These are phyloP conservation scores for Ploettnerulaceae sp. DNA, from an alignment of 2,329 filamentous ascomycete genomes.

Conservation along the genomic window DNA sequence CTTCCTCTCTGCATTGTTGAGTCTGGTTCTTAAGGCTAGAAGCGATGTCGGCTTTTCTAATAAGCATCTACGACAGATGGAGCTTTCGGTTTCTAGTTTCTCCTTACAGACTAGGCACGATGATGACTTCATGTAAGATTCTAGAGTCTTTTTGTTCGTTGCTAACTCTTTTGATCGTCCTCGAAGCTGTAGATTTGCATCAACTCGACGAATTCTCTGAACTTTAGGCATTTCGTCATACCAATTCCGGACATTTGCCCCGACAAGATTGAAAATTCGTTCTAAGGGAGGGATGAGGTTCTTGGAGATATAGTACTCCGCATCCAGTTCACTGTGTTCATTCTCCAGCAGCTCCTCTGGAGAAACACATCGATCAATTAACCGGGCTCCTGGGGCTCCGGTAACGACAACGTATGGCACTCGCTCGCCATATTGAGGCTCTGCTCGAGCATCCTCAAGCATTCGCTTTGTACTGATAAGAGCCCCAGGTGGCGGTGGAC, in stretches of 20 bases:
- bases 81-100: conserved; percentile 39
- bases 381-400: conserved; percentile 76
- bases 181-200: conserved; percentile 26
- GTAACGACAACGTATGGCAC: conserved; percentile 92
- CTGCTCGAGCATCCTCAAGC: conserved; percentile 77
- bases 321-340: conserved; percentile 75
- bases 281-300: conserved; percentile 93
- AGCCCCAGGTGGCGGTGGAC: conserved; percentile 77
- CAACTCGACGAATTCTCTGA: conserved; percentile 60
- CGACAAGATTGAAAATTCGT: conserved; percentile 93
- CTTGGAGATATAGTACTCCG: conserved; percentile 95
- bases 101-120: conserved; percentile 70
- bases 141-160: conserved; percentile 63
- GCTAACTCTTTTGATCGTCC: conserved; percentile 38
- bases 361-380: conserved; percentile 85
- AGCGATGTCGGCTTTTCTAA: conserved; percentile 54
- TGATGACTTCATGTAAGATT: conserved; percentile 82
- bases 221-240: conserved; percentile 96
- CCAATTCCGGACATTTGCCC: conserved; percentile 85
- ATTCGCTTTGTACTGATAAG: conserved; percentile 82
- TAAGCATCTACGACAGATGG: conserved; percentile 57
- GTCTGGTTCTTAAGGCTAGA: conserved; percentile 54
- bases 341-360: conserved; percentile 77
- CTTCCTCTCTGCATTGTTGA: conserved; percentile 59
- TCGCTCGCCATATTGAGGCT: conserved; percentile 92